These are phyloP conservation scores for Phoenix roebelenii DNA, from an alignment of 176 grass and related monocot genomes.

Conservation along the genomic window DNA sequence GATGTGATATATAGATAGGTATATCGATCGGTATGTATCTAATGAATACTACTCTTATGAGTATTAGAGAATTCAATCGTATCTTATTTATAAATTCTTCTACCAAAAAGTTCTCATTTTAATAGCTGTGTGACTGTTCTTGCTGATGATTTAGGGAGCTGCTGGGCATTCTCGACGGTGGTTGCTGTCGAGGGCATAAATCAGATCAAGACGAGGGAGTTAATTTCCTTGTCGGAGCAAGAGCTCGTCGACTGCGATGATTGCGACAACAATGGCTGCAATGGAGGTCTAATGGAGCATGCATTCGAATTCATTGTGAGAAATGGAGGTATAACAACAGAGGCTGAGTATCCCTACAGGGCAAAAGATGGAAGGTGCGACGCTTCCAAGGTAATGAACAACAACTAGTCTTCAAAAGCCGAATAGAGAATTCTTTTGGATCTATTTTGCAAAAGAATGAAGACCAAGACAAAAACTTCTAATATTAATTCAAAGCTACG, in stretches of 20 bases:
- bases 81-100: too few relatives aligned
- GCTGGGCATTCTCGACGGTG: constrained; percentile 74
- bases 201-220: constrained; percentile 48
- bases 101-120: neutral
- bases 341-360: constrained; percentile 48
- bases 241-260: constrained; percentile 62
- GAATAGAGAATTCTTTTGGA: too few relatives aligned
- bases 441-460: too few relatives aligned
- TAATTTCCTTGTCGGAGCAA: constrained; percentile 74
- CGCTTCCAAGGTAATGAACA: constrained; percentile 25
- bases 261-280: constrained; percentile 40
- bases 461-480: too few relatives aligned
- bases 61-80: too few relatives aligned
- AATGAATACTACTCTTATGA: too few relatives aligned
- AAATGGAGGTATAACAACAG: constrained; percentile 65
- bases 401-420: too few relatives aligned
- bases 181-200: constrained; percentile 75
- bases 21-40: too few relatives aligned
- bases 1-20: too few relatives aligned
- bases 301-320: constrained; percentile 61
- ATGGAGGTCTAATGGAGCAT: constrained; percentile 66
- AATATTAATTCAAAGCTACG: too few relatives aligned
- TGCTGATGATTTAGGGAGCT: constrained; percentile 41
- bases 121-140: neutral
- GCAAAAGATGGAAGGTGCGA: constrained; percentile 36